phyloP scores from a whole-genome alignment of 371 early-diverging fungal genomes.

The Mortierella sp. region DNA sequence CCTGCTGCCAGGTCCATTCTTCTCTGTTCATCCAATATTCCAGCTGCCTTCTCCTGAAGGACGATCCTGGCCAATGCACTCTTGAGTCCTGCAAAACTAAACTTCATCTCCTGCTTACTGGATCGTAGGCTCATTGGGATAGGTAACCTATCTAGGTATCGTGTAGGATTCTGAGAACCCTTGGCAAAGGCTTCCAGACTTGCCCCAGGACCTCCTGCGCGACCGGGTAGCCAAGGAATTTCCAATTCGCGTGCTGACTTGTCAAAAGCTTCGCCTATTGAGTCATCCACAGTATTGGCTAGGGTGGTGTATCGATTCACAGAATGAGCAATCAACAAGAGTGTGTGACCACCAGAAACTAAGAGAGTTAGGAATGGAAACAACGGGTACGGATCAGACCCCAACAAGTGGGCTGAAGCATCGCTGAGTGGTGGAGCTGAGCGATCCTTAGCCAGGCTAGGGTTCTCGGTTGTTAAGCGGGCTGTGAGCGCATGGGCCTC shows the following conservation, averaged over 20 bases:
- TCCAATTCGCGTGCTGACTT: constrained; percentile 76
- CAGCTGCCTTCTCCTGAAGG: constrained; percentile 46
- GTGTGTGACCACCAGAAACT: constrained; percentile 86
- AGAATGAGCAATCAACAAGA: constrained; percentile 71
- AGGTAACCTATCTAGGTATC: constrained; percentile 64
- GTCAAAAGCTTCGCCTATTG: constrained; percentile 87
- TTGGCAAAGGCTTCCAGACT: constrained; percentile 77
- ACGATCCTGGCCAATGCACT: constrained; percentile 66
- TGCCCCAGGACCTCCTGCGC: constrained; percentile 81
- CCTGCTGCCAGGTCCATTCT: constrained; percentile 77
- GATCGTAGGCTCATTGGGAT: constrained; percentile 73
- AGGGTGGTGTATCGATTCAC: constrained; percentile 72
- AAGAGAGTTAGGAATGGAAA: constrained; percentile 85
- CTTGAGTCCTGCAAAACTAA: constrained; percentile 86
- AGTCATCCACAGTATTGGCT: constrained; percentile 82
- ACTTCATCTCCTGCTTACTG: constrained; percentile 63
- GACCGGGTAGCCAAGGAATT: constrained; percentile 73
- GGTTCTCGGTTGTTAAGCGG: constrained; percentile 24
- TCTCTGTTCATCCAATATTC: constrained; percentile 29
- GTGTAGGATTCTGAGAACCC: constrained; percentile 55
- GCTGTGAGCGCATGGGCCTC: constrained; percentile 57
- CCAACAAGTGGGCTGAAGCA: background rate
- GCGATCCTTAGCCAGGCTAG: background rate
- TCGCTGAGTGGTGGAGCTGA: background rate
- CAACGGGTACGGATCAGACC: constrained; percentile 53